Evolutionary conservation across 805 yeast genomes (phyloP).

Genomic region (Nakazawaea molendinolei): DNA sequence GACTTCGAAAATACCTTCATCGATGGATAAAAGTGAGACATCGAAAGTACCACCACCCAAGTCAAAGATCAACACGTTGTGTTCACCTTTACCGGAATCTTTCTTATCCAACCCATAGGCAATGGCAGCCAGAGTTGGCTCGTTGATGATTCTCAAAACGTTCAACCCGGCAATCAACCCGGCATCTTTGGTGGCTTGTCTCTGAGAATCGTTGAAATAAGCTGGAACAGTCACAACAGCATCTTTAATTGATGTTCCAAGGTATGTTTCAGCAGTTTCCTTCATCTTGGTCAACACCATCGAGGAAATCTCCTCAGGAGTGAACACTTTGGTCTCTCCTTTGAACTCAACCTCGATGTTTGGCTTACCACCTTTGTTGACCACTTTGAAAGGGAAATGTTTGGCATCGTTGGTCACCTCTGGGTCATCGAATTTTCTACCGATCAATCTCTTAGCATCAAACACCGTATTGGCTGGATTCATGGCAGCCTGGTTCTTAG

Average conservation of each 20-base stretch:
- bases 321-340: slow-evolving; percentile 85
- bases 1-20: slow-evolving; percentile 76
- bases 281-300: slow-evolving; percentile 73
- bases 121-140: slow-evolving; percentile 82
- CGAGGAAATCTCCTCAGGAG: slow-evolving; percentile 93
- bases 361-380: slow-evolving; percentile 83
- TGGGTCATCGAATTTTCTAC: slow-evolving; percentile 82
- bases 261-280: slow-evolving; percentile 53
- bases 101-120: slow-evolving; percentile 69
- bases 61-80: slow-evolving; percentile 58
- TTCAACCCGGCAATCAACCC: slow-evolving; percentile 72
- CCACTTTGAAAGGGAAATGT: slow-evolving; percentile 89
- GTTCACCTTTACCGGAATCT: slow-evolving; percentile 33
- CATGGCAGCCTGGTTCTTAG: slow-evolving; percentile 95
- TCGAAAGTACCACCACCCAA: slow-evolving; percentile 86
- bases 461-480: slow-evolving; percentile 88
- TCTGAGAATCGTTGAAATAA: slow-evolving; percentile 73
- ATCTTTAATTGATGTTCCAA: slow-evolving; percentile 46
- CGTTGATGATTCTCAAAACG: slow-evolving; percentile 70
- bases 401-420: slow-evolving; percentile 75
- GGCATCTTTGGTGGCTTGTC: slow-evolving; percentile 79
- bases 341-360: slow-evolving; percentile 85
- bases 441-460: slow-evolving; percentile 90
- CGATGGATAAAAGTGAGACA: slow-evolving; percentile 71
- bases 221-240: slow-evolving; percentile 87